Evolutionary conservation across 148 eudicot genomes (phyloP).

Genomic region (Rhododendron molle): DNA sequence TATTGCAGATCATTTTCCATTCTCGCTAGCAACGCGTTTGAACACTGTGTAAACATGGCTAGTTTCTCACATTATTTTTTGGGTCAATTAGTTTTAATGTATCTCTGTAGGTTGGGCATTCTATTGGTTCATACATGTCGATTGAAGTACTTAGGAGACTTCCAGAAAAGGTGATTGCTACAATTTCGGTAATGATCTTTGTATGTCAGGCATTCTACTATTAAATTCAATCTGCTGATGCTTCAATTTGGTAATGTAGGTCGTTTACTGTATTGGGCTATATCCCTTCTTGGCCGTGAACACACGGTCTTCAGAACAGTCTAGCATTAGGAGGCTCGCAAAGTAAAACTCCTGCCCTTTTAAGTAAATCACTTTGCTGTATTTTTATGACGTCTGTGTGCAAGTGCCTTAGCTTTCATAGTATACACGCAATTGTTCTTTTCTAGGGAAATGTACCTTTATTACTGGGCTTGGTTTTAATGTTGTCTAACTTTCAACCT

Average conservation of each 20-base stretch:
- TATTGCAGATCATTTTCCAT: background rate
- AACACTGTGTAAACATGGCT: background rate
- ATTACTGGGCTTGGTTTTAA: background rate
- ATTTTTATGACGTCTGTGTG: background rate
- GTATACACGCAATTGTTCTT: background rate
- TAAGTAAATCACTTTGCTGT: background rate
- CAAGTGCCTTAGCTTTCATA: background rate
- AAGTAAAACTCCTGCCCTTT: slow-evolving; percentile 35
- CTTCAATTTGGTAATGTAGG: slow-evolving; percentile 35
- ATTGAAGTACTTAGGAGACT: slow-evolving; percentile 55
- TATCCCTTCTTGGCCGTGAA: slow-evolving; percentile 85
- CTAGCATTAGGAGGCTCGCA: slow-evolving; percentile 54
- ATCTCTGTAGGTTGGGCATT: slow-evolving; percentile 75
- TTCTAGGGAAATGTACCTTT: background rate
- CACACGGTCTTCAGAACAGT: slow-evolving; percentile 52
- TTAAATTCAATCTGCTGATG: slow-evolving; percentile 2
- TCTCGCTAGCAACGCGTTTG: background rate
- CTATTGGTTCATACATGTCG: slow-evolving; percentile 82
- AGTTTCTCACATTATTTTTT: background rate
- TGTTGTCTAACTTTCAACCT: background rate
- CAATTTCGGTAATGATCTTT: background rate
- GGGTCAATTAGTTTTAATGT: slow-evolving; percentile 1
- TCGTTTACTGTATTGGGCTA: slow-evolving; percentile 55
- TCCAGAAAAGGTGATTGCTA: slow-evolving; percentile 50
- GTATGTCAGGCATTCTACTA: background rate